These are phyloP conservation scores for Helotiales sp. DNA, from an alignment of 2,329 filamentous ascomycete species.

Conservation along the genomic window DNA sequence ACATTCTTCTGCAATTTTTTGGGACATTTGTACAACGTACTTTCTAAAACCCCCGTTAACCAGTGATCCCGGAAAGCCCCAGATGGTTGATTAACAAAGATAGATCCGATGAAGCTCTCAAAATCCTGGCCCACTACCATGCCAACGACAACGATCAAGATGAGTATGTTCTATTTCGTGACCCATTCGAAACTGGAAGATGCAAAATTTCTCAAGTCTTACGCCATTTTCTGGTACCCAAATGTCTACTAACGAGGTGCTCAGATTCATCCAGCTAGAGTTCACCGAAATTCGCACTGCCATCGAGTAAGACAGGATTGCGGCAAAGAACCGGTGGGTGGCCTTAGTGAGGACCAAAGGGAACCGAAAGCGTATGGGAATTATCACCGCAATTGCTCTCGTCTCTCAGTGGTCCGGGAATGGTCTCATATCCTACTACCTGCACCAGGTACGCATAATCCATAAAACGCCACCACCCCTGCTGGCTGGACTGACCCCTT, in stretches of 20 bases:
- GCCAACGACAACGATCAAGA: conserved; percentile 3
- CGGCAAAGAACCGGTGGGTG: conserved; percentile 1
- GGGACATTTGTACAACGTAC: too few relatives aligned
- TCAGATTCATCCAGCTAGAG: conserved; percentile 10
- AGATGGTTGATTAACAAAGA: conserved; percentile 45
- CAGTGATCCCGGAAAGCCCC: conserved; percentile 17
- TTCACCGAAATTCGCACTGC: conserved; percentile 14
- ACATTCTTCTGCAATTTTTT: too few relatives aligned
- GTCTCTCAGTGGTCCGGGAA: conserved; percentile 16
- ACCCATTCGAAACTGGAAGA: too few relatives aligned
- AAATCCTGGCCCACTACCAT: conserved; percentile 50
- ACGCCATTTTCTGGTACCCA: too few relatives aligned
- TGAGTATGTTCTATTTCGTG: too few relatives aligned
- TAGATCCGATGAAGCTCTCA: conserved; percentile 41
- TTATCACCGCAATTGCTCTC: conserved; percentile 6
- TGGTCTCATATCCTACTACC: conserved; percentile 38
- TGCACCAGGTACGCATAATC: too few relatives aligned
- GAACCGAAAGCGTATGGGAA: conserved; percentile 11
- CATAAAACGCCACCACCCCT: too few relatives aligned
- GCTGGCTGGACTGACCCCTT: too few relatives aligned
- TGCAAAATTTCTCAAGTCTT: too few relatives aligned
- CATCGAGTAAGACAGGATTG: not conserved
- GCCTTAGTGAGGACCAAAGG: conserved; percentile 6
- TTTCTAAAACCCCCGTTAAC: too few relatives aligned
- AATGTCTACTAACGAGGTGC: too few relatives aligned